Conservation (phyloP, 495 filamentous ascomycete genomes). For the Bacidia gigantensis region DNA sequence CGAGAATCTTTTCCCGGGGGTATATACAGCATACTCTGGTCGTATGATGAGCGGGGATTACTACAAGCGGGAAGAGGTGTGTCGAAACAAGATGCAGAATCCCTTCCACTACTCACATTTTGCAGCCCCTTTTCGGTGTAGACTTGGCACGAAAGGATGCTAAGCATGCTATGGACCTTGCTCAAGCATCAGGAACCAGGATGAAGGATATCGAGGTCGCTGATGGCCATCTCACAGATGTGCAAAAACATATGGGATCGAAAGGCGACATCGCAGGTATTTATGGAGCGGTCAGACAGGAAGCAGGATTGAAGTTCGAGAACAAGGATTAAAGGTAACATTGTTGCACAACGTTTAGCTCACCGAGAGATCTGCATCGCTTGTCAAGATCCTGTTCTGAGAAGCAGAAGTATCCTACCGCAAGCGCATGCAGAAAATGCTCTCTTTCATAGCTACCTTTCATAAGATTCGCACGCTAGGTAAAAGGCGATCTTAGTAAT, state of each 20-base stretch:
- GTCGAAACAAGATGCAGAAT: conserved; percentile 11
- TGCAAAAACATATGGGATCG: conserved; percentile 59
- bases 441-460: too few relatives aligned
- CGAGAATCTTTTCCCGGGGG: conserved; percentile 44
- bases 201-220: conserved; percentile 53
- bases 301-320: conserved; percentile 58
- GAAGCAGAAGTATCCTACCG: too few relatives aligned
- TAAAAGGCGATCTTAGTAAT: too few relatives aligned
- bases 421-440: too few relatives aligned
- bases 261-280: conserved; percentile 75
- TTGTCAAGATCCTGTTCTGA: too few relatives aligned
- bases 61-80: conserved; percentile 38
- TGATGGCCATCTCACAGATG: conserved; percentile 50
- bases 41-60: conserved; percentile 70
- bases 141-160: conserved; percentile 80
- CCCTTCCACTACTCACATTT: conserved; percentile 4
- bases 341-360: neutral
- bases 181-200: conserved; percentile 43
- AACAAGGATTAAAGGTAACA: conserved; percentile 19
- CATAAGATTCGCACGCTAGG: too few relatives aligned
- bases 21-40: conserved; percentile 51
- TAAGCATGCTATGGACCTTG: conserved; percentile 57
- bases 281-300: conserved; percentile 61
- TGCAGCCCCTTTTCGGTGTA: conserved; percentile 69
- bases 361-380: too few relatives aligned